Evolutionary conservation across 2,329 filamentous ascomycete species (phyloP).

Genomic region (Pseudogymnoascus sp.): DNA sequence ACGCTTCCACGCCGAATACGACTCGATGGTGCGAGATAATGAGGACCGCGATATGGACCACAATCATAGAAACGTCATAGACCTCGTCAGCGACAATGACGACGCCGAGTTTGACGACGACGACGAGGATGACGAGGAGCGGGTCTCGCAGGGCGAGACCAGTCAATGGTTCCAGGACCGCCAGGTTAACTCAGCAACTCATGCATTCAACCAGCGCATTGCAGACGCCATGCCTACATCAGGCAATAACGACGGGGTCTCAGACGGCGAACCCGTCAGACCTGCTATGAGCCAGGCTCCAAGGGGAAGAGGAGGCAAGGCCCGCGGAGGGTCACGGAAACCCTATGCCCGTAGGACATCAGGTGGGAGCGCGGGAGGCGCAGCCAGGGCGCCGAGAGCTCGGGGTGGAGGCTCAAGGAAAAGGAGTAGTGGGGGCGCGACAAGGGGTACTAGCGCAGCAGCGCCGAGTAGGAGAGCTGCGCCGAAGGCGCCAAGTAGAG

Average conservation of each 20-base stretch:
- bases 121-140: not conserved
- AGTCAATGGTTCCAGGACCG: not conserved
- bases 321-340: not conserved
- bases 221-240: not conserved
- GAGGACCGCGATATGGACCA: slow-evolving; percentile 24
- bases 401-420: not conserved
- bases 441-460: not conserved
- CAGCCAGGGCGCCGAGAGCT: not conserved
- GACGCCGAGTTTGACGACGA: slow-evolving; percentile 24
- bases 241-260: not conserved
- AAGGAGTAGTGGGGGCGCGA: not conserved
- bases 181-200: not conserved
- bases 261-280: not conserved
- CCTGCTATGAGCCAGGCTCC: not conserved
- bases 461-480: not conserved
- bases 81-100: slow-evolving; percentile 42
- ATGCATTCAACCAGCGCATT: slow-evolving; percentile 3
- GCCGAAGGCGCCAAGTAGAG: not conserved
- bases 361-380: not conserved
- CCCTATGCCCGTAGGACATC: not conserved
- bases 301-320: not conserved
- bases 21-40: slow-evolving; percentile 38
- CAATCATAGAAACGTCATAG: slow-evolving; percentile 41
- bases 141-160: not conserved
- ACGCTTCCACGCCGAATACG: slow-evolving; percentile 39